These are phyloP conservation scores for Vickermania spadyakhi DNA, from an alignment of 208 protist species.

Conservation along the genomic window DNA sequence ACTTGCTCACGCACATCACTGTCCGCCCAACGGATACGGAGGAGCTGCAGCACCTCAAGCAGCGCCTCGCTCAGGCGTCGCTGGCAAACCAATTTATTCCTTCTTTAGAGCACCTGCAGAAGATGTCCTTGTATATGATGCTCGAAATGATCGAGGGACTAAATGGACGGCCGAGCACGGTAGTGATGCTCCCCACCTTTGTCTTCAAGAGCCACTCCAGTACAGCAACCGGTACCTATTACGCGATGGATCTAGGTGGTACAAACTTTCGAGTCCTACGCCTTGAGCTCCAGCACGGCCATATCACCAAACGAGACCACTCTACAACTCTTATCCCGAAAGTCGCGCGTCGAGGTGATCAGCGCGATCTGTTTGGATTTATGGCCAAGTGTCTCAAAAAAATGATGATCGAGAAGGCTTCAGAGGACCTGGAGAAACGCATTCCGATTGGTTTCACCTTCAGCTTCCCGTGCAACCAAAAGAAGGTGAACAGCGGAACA, in stretches of 20 bases:
- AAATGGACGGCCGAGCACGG: slow-evolving; percentile 53
- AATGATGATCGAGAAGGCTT: slow-evolving; percentile 41
- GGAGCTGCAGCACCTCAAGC: slow-evolving; percentile 61
- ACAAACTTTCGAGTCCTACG: slow-evolving; percentile 87
- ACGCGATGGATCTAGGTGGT: slow-evolving; percentile 88
- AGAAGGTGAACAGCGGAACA: slow-evolving; percentile 46
- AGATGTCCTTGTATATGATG: slow-evolving; percentile 68
- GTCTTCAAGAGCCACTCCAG: slow-evolving; percentile 56
- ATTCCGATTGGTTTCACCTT: slow-evolving; percentile 90
- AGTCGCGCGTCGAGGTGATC: slow-evolving; percentile 28
- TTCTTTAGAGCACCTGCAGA: slow-evolving; percentile 36
- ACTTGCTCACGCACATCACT: slow-evolving; percentile 70
- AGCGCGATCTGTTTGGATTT: slow-evolving; percentile 79
- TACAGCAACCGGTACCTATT: slow-evolving; percentile 59
- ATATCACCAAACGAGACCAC: slow-evolving; percentile 25
- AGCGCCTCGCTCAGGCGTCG: slow-evolving; percentile 56
- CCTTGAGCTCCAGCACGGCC: slow-evolving; percentile 38
- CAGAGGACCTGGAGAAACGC: slow-evolving; percentile 43
- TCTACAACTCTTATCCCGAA: slow-evolving; percentile 57
- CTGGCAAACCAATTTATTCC: slow-evolving; percentile 65
- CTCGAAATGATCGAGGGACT: slow-evolving; percentile 80
- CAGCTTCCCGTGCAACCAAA: slow-evolving; percentile 87
- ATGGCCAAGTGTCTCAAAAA: slow-evolving; percentile 70
- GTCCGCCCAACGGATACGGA: slow-evolving; percentile 40
- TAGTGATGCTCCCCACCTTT: slow-evolving; percentile 83